Conservation (phyloP, 805 yeast species). For the Lachancea quebecensis region DNA sequence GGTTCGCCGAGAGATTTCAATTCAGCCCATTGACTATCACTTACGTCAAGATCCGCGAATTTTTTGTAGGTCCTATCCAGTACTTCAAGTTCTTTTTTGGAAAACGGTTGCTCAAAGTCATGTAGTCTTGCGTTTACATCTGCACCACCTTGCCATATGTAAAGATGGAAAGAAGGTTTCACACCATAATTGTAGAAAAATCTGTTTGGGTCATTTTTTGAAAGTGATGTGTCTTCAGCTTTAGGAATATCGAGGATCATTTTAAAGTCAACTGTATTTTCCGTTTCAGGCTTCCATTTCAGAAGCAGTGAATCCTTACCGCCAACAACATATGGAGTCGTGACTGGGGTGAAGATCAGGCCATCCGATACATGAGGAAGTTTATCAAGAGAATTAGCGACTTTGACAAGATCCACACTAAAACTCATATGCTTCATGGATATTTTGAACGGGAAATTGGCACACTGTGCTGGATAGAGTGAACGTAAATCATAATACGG, state of each 20-base stretch:
- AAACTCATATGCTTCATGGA: slow-evolving; percentile 84
- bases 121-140: slow-evolving; percentile 28
- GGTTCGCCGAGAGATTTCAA: slow-evolving; percentile 70
- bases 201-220: slow-evolving; percentile 56
- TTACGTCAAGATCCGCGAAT: slow-evolving; percentile 56
- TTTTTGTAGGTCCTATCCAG: slow-evolving; percentile 47
- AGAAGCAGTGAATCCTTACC: slow-evolving; percentile 72
- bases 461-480: slow-evolving; percentile 64
- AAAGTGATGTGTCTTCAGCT: slow-evolving; percentile 28
- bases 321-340: slow-evolving; percentile 79
- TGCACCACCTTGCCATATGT: slow-evolving; percentile 69
- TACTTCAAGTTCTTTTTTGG: slow-evolving; percentile 26
- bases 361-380: slow-evolving; percentile 92
- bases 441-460: slow-evolving; percentile 75
- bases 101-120: slow-evolving; percentile 28
- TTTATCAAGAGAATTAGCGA: slow-evolving; percentile 61
- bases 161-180: slow-evolving; percentile 61
- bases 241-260: slow-evolving; percentile 40
- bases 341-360: slow-evolving; percentile 84
- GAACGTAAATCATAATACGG: slow-evolving; percentile 73
- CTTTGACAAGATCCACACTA: slow-evolving; percentile 69
- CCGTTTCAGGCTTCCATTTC: slow-evolving; percentile 97
- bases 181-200: slow-evolving; percentile 77
- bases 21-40: slow-evolving; percentile 74
- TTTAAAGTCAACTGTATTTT: slow-evolving; percentile 87